A percentile compares a stretch with the other conserved stretches of the same genome.
Conservation (phyloP, 352 stramenopile species). For the Elongisporangium senticosum region DNA sequence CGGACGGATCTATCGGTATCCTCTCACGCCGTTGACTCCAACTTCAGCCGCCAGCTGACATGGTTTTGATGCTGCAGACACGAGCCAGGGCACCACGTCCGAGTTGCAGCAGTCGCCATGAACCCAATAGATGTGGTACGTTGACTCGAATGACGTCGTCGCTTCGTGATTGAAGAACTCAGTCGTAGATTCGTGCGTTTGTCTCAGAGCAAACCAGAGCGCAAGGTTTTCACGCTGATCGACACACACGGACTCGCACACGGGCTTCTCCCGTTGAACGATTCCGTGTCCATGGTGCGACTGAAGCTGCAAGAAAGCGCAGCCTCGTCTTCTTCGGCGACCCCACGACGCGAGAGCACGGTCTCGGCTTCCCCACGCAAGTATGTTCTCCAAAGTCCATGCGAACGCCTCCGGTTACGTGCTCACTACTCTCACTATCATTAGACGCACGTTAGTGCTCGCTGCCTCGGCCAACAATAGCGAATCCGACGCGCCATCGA, state of each 20-base stretch:
- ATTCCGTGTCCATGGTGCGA: conserved; percentile 41
- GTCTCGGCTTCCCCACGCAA: not conserved
- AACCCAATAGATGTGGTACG: conserved; percentile 37
- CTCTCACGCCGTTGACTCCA: not conserved
- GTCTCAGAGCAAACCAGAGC: conserved; percentile 42
- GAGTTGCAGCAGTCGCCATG: conserved; percentile 42
- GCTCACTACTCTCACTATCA: not conserved
- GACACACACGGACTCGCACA: conserved; percentile 49
- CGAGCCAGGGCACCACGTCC: conserved; percentile 15
- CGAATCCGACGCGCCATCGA: conserved; percentile 1
- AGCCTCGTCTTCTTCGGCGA: not conserved
- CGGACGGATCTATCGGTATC: conserved; percentile 52
- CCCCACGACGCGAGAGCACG: conserved; percentile 12
- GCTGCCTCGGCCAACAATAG: conserved; percentile 2
- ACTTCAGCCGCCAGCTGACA: not conserved
- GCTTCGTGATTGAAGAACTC: not conserved
- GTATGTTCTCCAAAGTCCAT: not conserved
- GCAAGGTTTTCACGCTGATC: conserved; percentile 47
- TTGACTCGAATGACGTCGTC: not conserved
- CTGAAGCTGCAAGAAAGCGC: conserved; percentile 30
- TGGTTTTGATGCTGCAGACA: not conserved
- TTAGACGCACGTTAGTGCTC: conserved; percentile 10
- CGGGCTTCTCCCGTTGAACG: conserved; percentile 39
- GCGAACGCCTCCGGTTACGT: too few species aligned
- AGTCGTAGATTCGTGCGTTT: not conserved